Evolutionary conservation across 768 basidiomycete species (phyloP).

Genomic region (Boletellus sp.): DNA sequence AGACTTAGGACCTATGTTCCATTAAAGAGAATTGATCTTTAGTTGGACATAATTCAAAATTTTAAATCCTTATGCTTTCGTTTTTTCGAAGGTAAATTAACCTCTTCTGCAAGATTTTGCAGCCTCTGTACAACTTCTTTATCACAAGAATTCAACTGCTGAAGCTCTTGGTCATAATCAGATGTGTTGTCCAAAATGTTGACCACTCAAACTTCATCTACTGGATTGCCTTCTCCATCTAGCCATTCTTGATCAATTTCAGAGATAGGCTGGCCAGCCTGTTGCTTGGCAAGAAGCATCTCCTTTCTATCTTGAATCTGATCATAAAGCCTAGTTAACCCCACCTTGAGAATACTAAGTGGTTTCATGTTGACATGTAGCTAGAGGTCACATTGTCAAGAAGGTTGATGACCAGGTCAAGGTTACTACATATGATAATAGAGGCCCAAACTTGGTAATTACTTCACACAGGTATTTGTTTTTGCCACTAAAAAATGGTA

Average conservation of each 20-base stretch:
- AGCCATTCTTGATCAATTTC: constrained; percentile 20
- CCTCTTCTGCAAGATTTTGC: background rate
- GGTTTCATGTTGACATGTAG: constrained; percentile 3
- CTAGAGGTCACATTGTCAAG: too few species aligned
- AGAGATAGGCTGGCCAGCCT: constrained; percentile 13
- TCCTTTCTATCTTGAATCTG: constrained; percentile 7
- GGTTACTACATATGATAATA: too few species aligned
- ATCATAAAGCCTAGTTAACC: constrained; percentile 11
- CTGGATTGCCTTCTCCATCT: background rate
- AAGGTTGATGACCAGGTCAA: too few species aligned
- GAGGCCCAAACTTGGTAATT: too few species aligned
- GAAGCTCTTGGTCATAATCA: constrained; percentile 13
- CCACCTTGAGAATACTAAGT: constrained; percentile 15
- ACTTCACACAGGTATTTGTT: too few species aligned
- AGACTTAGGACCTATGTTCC: too few species aligned
- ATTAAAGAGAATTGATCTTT: too few species aligned
- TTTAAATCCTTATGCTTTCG: background rate
- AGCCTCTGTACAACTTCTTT: background rate
- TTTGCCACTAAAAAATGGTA: too few species aligned
- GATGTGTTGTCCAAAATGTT: background rate
- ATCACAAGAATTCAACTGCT: constrained; percentile 3
- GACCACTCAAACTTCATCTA: background rate
- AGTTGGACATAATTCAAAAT: too few species aligned
- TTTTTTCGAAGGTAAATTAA: background rate
- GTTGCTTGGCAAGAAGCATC: constrained; percentile 3